Evolutionary conservation across 1,139 yeast genomes (phyloP).

Genomic region (Saccharomyces hybrid): DNA sequence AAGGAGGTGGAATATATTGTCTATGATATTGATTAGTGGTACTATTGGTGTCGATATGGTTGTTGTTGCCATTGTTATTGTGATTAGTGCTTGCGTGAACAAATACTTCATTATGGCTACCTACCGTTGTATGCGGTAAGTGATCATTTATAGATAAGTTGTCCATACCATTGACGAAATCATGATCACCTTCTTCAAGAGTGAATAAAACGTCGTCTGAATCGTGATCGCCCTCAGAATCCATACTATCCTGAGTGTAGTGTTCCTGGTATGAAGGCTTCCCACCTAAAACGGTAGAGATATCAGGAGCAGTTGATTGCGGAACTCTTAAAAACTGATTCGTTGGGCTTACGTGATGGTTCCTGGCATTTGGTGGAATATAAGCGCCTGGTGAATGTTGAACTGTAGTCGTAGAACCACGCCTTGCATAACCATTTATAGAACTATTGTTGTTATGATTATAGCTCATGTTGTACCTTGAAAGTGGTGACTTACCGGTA

Average conservation of each 20-base stretch:
- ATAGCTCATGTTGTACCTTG: conserved; percentile 7
- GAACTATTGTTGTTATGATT: conserved; percentile 11
- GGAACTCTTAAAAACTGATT: conserved; percentile 12
- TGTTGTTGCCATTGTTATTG: not conserved
- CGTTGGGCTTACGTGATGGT: conserved; percentile 5
- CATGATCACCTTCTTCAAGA: conserved; percentile 36
- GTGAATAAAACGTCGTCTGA: conserved; percentile 38
- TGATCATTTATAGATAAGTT: conserved; percentile 16
- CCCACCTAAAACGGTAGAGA: conserved; percentile 21
- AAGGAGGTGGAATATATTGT: conserved; percentile 4
- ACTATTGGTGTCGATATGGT: conserved; percentile 1
- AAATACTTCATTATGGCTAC: not conserved
- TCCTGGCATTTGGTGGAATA: conserved; percentile 62
- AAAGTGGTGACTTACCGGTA: conserved; percentile 8
- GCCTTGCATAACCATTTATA: conserved; percentile 13
- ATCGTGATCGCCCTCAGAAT: conserved; percentile 25
- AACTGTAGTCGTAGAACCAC: conserved; percentile 11
- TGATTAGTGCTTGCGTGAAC: not conserved
- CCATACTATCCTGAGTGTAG: conserved; percentile 10
- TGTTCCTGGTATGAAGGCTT: conserved; percentile 17
- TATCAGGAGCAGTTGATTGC: conserved; percentile 21
- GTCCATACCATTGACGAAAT: conserved; percentile 24
- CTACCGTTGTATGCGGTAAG: not conserved
- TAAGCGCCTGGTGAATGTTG: conserved; percentile 47
- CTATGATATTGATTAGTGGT: conserved; percentile 6